Conservation (phyloP, 2,329 filamentous ascomycete species). For the Colletotrichum nymphaeae region DNA sequence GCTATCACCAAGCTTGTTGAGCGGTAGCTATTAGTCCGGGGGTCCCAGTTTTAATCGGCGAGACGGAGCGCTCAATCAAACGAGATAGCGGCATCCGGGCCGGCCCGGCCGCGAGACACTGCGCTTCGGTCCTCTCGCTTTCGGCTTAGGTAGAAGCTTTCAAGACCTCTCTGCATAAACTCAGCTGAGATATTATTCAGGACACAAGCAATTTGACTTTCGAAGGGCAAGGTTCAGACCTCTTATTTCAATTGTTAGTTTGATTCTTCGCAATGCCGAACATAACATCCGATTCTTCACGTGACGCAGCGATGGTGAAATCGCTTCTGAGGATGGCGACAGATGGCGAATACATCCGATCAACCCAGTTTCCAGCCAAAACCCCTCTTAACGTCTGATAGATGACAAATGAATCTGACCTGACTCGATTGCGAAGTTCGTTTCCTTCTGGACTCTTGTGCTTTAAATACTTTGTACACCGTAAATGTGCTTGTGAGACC, state of each 20-base stretch:
- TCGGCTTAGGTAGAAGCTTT: neutral
- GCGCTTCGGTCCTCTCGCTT: neutral
- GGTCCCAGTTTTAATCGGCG: neutral
- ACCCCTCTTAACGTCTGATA: neutral
- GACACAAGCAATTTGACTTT: too few relatives aligned
- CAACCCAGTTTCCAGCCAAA: constrained; percentile 7
- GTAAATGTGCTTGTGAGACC: neutral
- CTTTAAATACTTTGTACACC: neutral
- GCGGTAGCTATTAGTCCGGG: neutral
- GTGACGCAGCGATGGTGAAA: constrained; percentile 34
- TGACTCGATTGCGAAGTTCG: neutral
- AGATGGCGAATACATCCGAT: constrained; percentile 33
- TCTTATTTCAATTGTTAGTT: neutral
- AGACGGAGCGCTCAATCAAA: neutral
- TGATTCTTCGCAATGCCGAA: neutral
- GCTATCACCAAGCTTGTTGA: too few relatives aligned
- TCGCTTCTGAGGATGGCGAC: constrained; percentile 33
- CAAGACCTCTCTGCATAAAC: neutral
- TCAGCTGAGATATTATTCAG: too few relatives aligned
- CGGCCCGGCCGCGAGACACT: neutral
- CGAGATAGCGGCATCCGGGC: neutral
- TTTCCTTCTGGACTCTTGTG: neutral
- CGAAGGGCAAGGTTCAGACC: too few relatives aligned
- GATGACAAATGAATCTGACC: constrained; percentile 24
- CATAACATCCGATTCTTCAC: constrained; percentile 1